Evolutionary conservation across 768 basidiomycete species (phyloP).

Genomic region (Leccinum barrowsii): DNA sequence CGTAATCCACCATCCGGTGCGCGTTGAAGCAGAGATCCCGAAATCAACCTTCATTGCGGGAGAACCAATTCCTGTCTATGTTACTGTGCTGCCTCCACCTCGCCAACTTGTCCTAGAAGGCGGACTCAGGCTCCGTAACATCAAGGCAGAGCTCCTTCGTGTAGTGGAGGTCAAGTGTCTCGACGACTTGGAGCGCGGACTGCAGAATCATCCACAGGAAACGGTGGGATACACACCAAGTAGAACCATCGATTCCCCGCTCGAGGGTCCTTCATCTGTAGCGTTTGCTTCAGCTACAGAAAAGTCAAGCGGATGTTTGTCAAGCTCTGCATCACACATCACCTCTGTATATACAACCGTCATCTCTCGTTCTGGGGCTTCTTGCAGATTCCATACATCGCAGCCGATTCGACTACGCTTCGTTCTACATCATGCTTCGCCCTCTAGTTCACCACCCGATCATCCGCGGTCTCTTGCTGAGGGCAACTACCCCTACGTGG

Average conservation of each 20-base stretch:
- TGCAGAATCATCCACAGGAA: slow-evolving; percentile 27
- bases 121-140: slow-evolving; percentile 73
- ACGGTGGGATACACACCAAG: slow-evolving; percentile 14
- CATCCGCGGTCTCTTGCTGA: slow-evolving; percentile 42
- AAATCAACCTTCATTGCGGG: slow-evolving; percentile 66
- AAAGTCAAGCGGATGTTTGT: slow-evolving; percentile 37
- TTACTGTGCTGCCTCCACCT: slow-evolving; percentile 74
- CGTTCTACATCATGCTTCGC: slow-evolving; percentile 64
- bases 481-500: slow-evolving; percentile 43
- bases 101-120: slow-evolving; percentile 63
- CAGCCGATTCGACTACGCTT: slow-evolving; percentile 75
- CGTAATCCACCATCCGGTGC: slow-evolving; percentile 58
- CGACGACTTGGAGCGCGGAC: slow-evolving; percentile 33
- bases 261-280: slow-evolving; percentile 33
- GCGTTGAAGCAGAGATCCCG: slow-evolving; percentile 67
- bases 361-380: slow-evolving; percentile 84
- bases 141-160: slow-evolving; percentile 76
- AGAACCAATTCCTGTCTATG: slow-evolving; percentile 75
- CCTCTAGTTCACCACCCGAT: slow-evolving; percentile 47
- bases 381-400: slow-evolving; percentile 83
- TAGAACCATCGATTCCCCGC: slow-evolving; percentile 12
- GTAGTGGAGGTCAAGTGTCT: slow-evolving; percentile 53
- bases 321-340: slow-evolving; percentile 36
- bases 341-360: slow-evolving; percentile 48
- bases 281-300: slow-evolving; percentile 19